Evolutionary conservation across 768 basidiomycete genomes (phyloP), one percentile per base, ranked within the genome.

Genomic region (Chalciporus chontae): DNA sequence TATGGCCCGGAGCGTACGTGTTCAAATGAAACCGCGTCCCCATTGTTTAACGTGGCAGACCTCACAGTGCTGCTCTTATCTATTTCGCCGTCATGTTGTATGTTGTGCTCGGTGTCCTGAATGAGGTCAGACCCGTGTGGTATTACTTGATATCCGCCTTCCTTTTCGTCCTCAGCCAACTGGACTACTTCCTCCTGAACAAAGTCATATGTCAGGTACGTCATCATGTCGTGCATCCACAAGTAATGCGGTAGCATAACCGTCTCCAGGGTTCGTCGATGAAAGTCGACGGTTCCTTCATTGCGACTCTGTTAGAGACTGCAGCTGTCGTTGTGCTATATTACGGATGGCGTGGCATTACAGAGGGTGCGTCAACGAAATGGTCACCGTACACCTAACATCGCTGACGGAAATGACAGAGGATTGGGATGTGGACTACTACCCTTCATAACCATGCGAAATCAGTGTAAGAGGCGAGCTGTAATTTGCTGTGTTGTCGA

Each of bases 261-360:
- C 21, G 38, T 59, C n/a, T 46, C 48, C 53, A 86, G 80, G 81
- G 79, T 19, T 75, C 90, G 15, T 73, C 78, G 49, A 66, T 69
- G 26, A 87, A 83, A 65, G 71, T 96, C 17, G 95, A 97, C 68
- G 90, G 90, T 5, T 83, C 86, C 3, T 95, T 96, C 66, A 65
- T 96, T 21, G 86, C 90, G 1, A 94, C 94, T 0, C 45, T 94
- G 5, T 72, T 95, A 40, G 90, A 95, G 63, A 90, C 90, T 0
- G 83, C 78, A 1, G 70, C 87, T 0, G 81, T 95, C 1, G 77
- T 72, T 10, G 69, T 80, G 4, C 54, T 95, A 17, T 93, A 80
- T 65, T 63, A 84, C 14, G 91, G 81, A n/a, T 95, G 94, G 94
- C 75, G 75, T 67, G 84, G 84, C 64, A 90, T 94, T 50, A 94